These are phyloP conservation scores for Cystobasidiaceae sp. DNA, from an alignment of 1,284 basidiomycete species.

Conservation along the genomic window DNA sequence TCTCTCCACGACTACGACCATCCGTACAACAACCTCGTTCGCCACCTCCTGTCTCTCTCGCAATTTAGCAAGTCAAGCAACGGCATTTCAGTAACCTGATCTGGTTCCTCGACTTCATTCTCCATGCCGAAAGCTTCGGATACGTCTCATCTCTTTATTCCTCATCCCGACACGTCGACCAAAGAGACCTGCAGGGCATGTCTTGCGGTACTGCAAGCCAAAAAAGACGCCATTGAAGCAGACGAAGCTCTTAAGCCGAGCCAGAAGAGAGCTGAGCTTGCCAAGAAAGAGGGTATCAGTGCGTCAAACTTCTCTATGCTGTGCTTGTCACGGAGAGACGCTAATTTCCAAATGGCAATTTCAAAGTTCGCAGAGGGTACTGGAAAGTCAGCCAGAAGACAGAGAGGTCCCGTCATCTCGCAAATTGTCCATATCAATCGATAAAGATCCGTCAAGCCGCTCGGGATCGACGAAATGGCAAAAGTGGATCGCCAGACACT, in stretches of 20 bases:
- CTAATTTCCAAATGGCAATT: neutral
- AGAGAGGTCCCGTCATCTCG: neutral
- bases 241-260: neutral
- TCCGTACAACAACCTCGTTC: neutral
- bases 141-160: neutral
- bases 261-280: neutral
- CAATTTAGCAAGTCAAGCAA: neutral
- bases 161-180: neutral
- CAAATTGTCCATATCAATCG: neutral
- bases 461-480: neutral
- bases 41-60: neutral
- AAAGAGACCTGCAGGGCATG: slow-evolving; percentile 27
- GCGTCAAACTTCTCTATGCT: neutral
- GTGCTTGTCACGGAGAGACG: neutral
- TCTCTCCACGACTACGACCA: neutral
- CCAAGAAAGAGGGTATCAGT: slow-evolving; percentile 14
- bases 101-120: too few relatives aligned
- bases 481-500: neutral
- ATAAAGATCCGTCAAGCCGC: neutral
- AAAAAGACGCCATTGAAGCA: neutral
- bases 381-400: slow-evolving; percentile 12
- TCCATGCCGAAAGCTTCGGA: neutral
- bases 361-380: slow-evolving; percentile 9
- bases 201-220: neutral
- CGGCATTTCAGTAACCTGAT: neutral